Conservation (phyloP, 73 alveolate genomes). For the Symbiodinium pilosum region DNA sequence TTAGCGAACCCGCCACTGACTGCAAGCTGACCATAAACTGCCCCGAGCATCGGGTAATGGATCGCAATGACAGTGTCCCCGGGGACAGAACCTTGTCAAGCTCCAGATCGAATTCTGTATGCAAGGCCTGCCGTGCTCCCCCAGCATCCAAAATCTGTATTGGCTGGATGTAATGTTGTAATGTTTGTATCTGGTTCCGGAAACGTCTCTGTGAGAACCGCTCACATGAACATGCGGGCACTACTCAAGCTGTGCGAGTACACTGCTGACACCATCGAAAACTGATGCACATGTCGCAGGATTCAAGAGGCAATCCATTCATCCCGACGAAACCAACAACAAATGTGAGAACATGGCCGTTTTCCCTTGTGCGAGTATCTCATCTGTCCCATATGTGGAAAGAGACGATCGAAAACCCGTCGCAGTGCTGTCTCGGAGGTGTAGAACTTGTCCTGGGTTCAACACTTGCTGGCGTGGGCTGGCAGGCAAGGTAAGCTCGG, state of each 20-base stretch:
- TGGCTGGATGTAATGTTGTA: background rate
- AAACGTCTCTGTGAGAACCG: too few relatives aligned
- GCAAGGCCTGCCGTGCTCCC: background rate
- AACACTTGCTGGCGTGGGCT: background rate
- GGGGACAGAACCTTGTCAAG: conserved; percentile 14
- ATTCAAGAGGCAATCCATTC: too few relatives aligned
- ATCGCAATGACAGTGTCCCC: conserved; percentile 84
- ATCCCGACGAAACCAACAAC: too few relatives aligned
- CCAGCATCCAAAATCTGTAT: background rate
- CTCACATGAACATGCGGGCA: too few relatives aligned
- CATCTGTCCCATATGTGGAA: too few relatives aligned
- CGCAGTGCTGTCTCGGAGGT: conserved; percentile 66
- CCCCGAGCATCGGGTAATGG: conserved; percentile 53
- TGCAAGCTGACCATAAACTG: background rate
- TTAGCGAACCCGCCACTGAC: too few relatives aligned
- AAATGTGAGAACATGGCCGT: too few relatives aligned
- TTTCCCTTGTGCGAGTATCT: too few relatives aligned
- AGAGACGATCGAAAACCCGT: conserved; percentile 52
- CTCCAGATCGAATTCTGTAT: background rate
- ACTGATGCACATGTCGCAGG: too few relatives aligned
- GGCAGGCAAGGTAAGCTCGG: background rate
- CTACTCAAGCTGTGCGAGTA: too few relatives aligned
- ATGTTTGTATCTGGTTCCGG: too few relatives aligned
- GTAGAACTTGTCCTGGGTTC: conserved; percentile 50
- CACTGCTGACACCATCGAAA: too few relatives aligned